Base-by-base conservation (phyloP, 192 early-diverging fungal species). In the Martensiomyces pterosporus region DNA sequence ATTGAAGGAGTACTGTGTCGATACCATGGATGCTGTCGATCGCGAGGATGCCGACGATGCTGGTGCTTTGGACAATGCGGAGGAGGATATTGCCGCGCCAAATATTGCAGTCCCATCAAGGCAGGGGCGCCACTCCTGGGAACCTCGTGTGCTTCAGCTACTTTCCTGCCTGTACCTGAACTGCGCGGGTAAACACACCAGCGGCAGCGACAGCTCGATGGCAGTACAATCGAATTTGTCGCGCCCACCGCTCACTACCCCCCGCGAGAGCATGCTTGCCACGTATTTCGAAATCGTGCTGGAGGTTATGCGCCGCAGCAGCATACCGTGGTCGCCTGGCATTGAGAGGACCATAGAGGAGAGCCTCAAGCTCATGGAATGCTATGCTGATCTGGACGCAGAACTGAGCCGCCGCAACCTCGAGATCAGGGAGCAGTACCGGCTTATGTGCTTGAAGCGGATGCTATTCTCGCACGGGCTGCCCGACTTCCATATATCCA, bases 391-490 rank as follows among this genome's bases (percentile, higher is more conserved):
- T 23, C 19, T 39, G 0, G 64, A 75, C 24, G 34, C 40, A 4
- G 56, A 57, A 13, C 23, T 64, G 0, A 33, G 47, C 13, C 60
- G 39, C 10, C 37, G 55, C n/a, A 64, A 55, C 0, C 0, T 16
- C 18, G 86, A 81, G 18, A 48, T 81, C 8, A 45, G 57, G n/a
- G 84, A 85, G 52, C 82, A 84, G 39, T 68, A 83, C 41, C 64
- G 80, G 32, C 64, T 86, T 47, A 76, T 88, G 80, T 50, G 72
- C 17, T 57, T 88, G 44, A 79, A 77, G 52, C 64, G 74, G 21
- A 84, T 84, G 79, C 61, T 88, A 15, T 42, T 77, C 14, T 26
- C 39, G 13, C 79, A 86, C 43, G 83, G 83, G 14, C 53, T 85
- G 33, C 49, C 46, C 5, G 57, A 60, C 17, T 79, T 82, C 41